phyloP scores from a whole-genome alignment of 495 filamentous ascomycete species.

The Astrocystis sublimbata region DNA sequence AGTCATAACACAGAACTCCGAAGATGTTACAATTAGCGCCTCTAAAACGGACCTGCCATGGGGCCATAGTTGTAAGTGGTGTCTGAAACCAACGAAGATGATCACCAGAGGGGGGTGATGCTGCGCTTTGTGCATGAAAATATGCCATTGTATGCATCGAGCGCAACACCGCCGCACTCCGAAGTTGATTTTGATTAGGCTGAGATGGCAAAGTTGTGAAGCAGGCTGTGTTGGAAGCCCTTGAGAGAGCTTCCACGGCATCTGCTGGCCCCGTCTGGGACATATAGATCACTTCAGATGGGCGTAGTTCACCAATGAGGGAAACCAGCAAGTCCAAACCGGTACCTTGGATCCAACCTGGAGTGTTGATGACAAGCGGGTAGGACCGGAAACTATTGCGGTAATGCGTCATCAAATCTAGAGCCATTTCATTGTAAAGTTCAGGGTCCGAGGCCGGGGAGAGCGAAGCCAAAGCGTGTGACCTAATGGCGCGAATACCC shows the following conservation, averaged over 20 bases:
- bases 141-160: constrained; percentile 82
- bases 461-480: constrained; percentile 71
- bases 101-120: not conserved
- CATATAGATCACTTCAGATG: constrained; percentile 71
- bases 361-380: constrained; percentile 77
- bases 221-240: constrained; percentile 35
- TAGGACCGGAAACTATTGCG: constrained; percentile 42
- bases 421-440: constrained; percentile 66
- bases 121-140: constrained; percentile 55
- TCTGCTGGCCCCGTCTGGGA: constrained; percentile 68
- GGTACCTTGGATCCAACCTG: constrained; percentile 79
- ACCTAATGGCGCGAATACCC: constrained; percentile 49
- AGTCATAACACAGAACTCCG: constrained; percentile 50
- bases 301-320: constrained; percentile 53
- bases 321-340: constrained; percentile 69
- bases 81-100: constrained; percentile 39
- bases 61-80: constrained; percentile 40
- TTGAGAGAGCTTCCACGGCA: constrained; percentile 57
- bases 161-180: constrained; percentile 68
- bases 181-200: constrained; percentile 59
- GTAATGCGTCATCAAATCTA: constrained; percentile 69
- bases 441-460: constrained; percentile 69
- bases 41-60: constrained; percentile 44
- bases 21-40: constrained; percentile 35
- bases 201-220: constrained; percentile 58